A percentile compares a stretch with the other conserved stretches of the same genome.
phyloP scores from a whole-genome alignment of 2,329 filamentous ascomycete species.

The Xylariaceae sp. region DNA sequence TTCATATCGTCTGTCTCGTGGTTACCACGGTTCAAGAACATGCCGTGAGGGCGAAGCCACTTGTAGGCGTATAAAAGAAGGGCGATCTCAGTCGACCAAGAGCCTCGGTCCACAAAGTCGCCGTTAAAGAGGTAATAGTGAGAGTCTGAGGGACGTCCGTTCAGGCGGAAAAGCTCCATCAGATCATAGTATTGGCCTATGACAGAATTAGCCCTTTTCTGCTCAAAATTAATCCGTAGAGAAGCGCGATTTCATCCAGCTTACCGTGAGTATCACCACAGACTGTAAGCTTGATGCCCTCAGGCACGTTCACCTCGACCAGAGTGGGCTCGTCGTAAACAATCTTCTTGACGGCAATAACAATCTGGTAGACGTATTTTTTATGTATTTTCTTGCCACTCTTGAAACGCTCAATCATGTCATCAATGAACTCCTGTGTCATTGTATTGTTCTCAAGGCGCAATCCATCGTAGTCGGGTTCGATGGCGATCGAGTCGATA shows the following conservation, averaged over 20 bases:
- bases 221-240: not conserved
- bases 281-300: slow-evolving; percentile 78
- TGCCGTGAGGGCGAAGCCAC: slow-evolving; percentile 78
- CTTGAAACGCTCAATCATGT: slow-evolving; percentile 97
- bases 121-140: slow-evolving; percentile 98
- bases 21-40: slow-evolving; percentile 97
- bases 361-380: slow-evolving; percentile 97
- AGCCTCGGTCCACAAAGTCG: slow-evolving; percentile 95
- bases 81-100: slow-evolving; percentile 97
- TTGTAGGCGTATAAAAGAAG: slow-evolving; percentile 94
- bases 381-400: slow-evolving; percentile 88
- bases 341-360: slow-evolving; percentile 82
- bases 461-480: slow-evolving; percentile 79
- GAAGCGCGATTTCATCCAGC: slow-evolving; percentile 24
- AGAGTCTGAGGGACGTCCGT: slow-evolving; percentile 76
- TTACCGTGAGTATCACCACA: slow-evolving; percentile 94
- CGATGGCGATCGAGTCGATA: slow-evolving; percentile 76
- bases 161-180: slow-evolving; percentile 90
- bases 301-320: slow-evolving; percentile 82
- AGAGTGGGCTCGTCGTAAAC: slow-evolving; percentile 92
- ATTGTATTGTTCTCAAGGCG: slow-evolving; percentile 71
- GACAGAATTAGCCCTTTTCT: slow-evolving; percentile 19
- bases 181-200: slow-evolving; percentile 96
- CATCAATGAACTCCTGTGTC: slow-evolving; percentile 94
- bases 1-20: slow-evolving; percentile 99